Evolutionary conservation across 805 yeast species (phyloP).

Genomic region (Candida piceae): DNA sequence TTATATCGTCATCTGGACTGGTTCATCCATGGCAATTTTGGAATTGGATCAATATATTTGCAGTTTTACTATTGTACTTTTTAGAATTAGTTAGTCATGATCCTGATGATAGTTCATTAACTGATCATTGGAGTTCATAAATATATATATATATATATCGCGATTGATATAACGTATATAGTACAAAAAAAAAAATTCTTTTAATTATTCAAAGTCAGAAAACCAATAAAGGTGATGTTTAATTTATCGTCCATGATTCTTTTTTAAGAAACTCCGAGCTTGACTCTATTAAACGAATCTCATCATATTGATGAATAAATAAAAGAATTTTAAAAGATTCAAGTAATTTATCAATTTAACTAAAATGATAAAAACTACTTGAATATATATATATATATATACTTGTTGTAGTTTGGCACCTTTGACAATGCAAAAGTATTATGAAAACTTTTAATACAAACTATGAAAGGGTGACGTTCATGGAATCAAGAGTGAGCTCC

Average conservation of each 20-base stretch:
- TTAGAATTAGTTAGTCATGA: slow-evolving; percentile 55
- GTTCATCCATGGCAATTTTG: slow-evolving; percentile 89
- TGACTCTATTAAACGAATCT: slow-evolving; percentile 77
- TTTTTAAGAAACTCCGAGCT: slow-evolving; percentile 69
- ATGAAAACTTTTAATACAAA: slow-evolving; percentile 26
- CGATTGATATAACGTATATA: too few relatives aligned
- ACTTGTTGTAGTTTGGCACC: slow-evolving; percentile 45
- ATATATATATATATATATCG: too few relatives aligned
- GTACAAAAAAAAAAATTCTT: too few relatives aligned
- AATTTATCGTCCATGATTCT: slow-evolving; percentile 49
- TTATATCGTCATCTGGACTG: neutral
- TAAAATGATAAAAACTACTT: neutral
- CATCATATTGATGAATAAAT: slow-evolving; percentile 45
- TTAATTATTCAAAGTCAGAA: slow-evolving; percentile 18
- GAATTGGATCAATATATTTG: slow-evolving; percentile 92
- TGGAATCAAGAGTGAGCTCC: slow-evolving; percentile 78
- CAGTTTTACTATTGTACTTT: slow-evolving; percentile 73
- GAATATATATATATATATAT: neutral
- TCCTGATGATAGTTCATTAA: slow-evolving; percentile 30
- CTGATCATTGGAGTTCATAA: slow-evolving; percentile 28
- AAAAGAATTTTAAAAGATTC: neutral
- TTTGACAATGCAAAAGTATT: slow-evolving; percentile 57
- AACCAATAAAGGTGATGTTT: slow-evolving; percentile 18
- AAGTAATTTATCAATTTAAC: neutral
- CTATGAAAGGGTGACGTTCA: slow-evolving; percentile 40